Conservation (phyloP, 805 yeast genomes). For the Lipomyces yamadae region DNA sequence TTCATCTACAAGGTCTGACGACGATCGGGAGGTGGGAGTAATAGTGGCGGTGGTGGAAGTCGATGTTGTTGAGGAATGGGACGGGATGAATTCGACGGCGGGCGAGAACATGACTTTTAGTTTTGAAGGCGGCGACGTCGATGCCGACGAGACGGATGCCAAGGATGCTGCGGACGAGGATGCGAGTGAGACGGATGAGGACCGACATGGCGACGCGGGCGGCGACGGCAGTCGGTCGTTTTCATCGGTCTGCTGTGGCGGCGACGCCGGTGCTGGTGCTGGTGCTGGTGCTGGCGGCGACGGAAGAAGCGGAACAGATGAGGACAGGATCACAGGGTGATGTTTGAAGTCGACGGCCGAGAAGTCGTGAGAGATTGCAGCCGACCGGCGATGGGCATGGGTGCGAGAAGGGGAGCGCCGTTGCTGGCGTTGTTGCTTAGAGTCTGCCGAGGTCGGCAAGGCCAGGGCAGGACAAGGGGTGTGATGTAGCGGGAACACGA, state of each 20-base stretch:
- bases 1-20: not conserved
- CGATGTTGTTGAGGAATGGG: conserved; percentile 35
- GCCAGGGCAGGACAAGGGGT: conserved; percentile 9
- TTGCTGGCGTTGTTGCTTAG: not conserved
- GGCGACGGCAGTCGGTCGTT: conserved; percentile 9
- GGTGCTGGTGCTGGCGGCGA: not conserved
- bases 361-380: conserved; percentile 87
- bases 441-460: not conserved
- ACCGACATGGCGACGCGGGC: conserved; percentile 26
- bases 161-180: conserved; percentile 26
- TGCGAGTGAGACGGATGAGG: conserved; percentile 27
- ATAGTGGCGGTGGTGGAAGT: conserved; percentile 36
- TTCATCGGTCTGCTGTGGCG: not conserved
- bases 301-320: not conserved
- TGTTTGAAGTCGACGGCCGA: conserved; percentile 48
- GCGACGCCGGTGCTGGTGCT: too few relatives aligned
- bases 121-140: conserved; percentile 29
- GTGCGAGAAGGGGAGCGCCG: conserved; percentile 9
- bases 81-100: conserved; percentile 37
- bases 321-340: not conserved
- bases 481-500: conserved; percentile 26
- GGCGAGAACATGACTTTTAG: conserved; percentile 38
- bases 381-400: conserved; percentile 83
- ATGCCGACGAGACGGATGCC: conserved; percentile 30
- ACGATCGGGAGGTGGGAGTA: conserved; percentile 8